phyloP scores from a whole-genome alignment of 2,329 filamentous ascomycete genomes.

The Pseudogymnoascus sp. region DNA sequence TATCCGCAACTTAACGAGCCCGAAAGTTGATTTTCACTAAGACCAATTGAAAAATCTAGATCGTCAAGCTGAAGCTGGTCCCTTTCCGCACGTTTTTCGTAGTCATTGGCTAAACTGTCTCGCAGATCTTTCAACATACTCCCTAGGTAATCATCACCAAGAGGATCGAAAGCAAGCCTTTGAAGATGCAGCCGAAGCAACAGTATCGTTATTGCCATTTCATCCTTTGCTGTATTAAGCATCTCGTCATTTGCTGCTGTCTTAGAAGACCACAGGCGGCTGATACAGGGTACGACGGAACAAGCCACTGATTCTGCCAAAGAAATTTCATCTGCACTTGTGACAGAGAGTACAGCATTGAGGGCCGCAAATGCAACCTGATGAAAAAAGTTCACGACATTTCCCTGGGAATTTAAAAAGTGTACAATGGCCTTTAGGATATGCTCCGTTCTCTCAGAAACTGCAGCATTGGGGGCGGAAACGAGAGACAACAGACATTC shows the following conservation, averaged over 20 bases:
- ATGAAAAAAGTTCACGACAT: constrained; percentile 56
- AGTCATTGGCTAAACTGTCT: constrained; percentile 70
- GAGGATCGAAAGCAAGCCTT: constrained; percentile 36
- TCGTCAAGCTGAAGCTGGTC: constrained; percentile 74
- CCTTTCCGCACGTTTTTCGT: constrained; percentile 61
- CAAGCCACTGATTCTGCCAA: constrained; percentile 52
- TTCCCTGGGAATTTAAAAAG: constrained; percentile 53
- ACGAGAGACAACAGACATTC: constrained; percentile 59
- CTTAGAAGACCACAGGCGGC: constrained; percentile 70
- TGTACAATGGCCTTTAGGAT: constrained; percentile 51
- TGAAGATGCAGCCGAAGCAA: constrained; percentile 58
- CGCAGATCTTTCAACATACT: constrained; percentile 55
- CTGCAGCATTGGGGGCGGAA: constrained; percentile 59
- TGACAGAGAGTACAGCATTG: constrained; percentile 60
- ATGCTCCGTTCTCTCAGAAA: constrained; percentile 47
- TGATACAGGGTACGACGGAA: constrained; percentile 63
- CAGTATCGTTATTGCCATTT: constrained; percentile 68
- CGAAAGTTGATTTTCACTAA: constrained; percentile 11
- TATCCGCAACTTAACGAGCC: constrained; percentile 39
- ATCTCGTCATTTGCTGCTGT: constrained; percentile 51
- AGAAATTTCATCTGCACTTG: constrained; percentile 60
- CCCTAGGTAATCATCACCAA: constrained; percentile 31
- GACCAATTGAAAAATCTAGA: constrained; percentile 42
- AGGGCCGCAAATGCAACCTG: constrained; percentile 68
- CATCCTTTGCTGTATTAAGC: constrained; percentile 58